Percentiles rank a stretch among this genome's conserved stretches.
These are phyloP conservation scores for Pseudonectria buxi DNA, from an alignment of 2,329 filamentous ascomycete species.

Conservation along the genomic window DNA sequence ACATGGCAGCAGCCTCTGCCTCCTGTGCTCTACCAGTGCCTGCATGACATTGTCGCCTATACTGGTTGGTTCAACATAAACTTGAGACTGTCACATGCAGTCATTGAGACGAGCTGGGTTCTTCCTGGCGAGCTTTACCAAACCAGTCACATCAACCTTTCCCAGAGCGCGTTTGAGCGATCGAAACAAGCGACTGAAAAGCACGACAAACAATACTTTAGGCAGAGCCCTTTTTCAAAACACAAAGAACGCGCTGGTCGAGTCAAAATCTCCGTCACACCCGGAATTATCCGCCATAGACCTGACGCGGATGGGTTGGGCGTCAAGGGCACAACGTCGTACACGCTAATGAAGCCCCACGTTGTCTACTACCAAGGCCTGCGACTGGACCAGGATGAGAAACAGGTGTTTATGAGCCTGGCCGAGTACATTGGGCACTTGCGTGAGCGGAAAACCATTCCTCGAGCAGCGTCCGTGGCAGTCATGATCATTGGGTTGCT, in stretches of 20 bases:
- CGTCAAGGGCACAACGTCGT: constrained; percentile 9
- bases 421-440: constrained; percentile 15
- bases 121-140: constrained; percentile 22
- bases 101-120: constrained; percentile 22
- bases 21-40: constrained; percentile 13
- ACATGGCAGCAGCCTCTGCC: constrained; percentile 4
- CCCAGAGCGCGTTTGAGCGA: constrained; percentile 9
- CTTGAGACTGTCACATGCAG: constrained; percentile 17
- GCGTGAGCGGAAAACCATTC: constrained; percentile 6
- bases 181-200: constrained; percentile 8
- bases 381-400: constrained; percentile 15
- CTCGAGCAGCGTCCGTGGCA: constrained; percentile 6
- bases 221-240: background rate
- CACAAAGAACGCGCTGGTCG: constrained; percentile 12
- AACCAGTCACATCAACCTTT: constrained; percentile 15
- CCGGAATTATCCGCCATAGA: constrained; percentile 18
- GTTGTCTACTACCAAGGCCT: constrained; percentile 26
- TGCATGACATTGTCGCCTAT: constrained; percentile 25
- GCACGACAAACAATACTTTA: constrained; percentile 2
- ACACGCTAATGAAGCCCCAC: constrained; percentile 19
- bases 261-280: constrained; percentile 27
- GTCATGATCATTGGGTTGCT: constrained; percentile 7
- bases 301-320: constrained; percentile 4
- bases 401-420: constrained; percentile 10
- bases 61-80: constrained; percentile 26